Percentiles rank a stretch among this genome's conserved stretches.
These are phyloP conservation scores for Penicillium roqueforti DNA, from an alignment of 495 filamentous ascomycete genomes.

Conservation along the genomic window DNA sequence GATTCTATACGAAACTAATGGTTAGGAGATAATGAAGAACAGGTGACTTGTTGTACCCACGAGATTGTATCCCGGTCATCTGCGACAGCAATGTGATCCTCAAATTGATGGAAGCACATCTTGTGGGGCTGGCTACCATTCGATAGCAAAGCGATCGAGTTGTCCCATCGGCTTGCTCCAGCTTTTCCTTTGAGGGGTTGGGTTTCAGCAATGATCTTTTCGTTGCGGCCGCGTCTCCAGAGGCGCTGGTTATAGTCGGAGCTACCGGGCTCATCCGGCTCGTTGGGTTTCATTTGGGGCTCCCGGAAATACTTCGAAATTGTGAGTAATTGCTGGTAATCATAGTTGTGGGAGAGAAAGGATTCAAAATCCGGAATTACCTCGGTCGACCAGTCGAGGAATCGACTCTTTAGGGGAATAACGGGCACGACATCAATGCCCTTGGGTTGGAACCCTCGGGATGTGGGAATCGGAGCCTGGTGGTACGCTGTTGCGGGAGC, in stretches of 20 bases:
- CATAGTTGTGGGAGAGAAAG: background rate
- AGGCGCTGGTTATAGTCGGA: slow-evolving; percentile 95
- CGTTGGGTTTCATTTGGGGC: slow-evolving; percentile 95
- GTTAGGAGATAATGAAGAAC: slow-evolving; percentile 21
- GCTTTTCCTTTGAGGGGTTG: slow-evolving; percentile 89
- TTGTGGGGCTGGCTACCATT: slow-evolving; percentile 83
- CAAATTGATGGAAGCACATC: slow-evolving; percentile 97
- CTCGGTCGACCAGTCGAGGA: slow-evolving; percentile 94
- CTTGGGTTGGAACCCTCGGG: slow-evolving; percentile 64
- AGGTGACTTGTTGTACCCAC: slow-evolving; percentile 33
- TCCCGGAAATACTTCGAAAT: slow-evolving; percentile 80
- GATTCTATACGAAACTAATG: slow-evolving; percentile 47
- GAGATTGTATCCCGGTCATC: slow-evolving; percentile 85
- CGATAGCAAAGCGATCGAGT: slow-evolving; percentile 69
- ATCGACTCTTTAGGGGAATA: slow-evolving; percentile 75
- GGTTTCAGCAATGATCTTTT: slow-evolving; percentile 83
- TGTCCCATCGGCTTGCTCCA: slow-evolving; percentile 78
- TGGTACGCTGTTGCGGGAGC: slow-evolving; percentile 68
- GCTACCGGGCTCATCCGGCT: slow-evolving; percentile 93
- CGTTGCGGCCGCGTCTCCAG: slow-evolving; percentile 90
- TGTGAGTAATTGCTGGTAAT: slow-evolving; percentile 31
- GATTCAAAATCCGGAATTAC: slow-evolving; percentile 36
- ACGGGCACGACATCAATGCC: slow-evolving; percentile 50
- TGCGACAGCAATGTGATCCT: slow-evolving; percentile 90
- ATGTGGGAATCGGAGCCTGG: slow-evolving; percentile 68